Evolutionary conservation across 2,329 filamentous ascomycete genomes (phyloP), one percentile per base, ranked within the genome.

Genomic region (Aspergillus pseudoviridinutans): DNA sequence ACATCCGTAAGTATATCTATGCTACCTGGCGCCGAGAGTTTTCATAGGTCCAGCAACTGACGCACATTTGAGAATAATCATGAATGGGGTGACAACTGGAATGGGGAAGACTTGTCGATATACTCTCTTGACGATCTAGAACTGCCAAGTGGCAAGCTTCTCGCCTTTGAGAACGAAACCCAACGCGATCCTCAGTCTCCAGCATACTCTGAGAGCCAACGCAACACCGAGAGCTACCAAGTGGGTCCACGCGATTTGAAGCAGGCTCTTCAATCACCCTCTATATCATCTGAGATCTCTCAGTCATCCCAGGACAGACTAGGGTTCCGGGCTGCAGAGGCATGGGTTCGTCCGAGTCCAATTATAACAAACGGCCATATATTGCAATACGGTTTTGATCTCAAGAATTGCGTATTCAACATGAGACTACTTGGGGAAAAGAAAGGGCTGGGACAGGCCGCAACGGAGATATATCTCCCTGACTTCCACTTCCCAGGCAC

Each of bases 81-180:
- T 70, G 81, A 88, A 68, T 88, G 90, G 76, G 94, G 94, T 55
- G 94, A 99, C 68, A 86, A 91, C 63, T 99, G 94, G 94, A 99
- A 99, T 65, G 94, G 94, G 50, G 94, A 99, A 74, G 94, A 99
- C 71, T 77, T 99, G 35, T 97, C 92, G 4, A 94, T 99, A 55
- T 89, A 87, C 70, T 97, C 91, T 0, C 66, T 85, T 4, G 92
- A 99, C 70, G 95, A 99, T 73, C 87, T 86, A 32, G 77, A 82
- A 51, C 73, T 87, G 1, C 74, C 75, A 44, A 70, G 67, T 51
- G 64, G 69, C 22, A 68, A 70, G 44, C 58, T 60, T 55, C 50
- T 63, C 60, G 50, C 66, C 55, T 44, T 72, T 64, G 56, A 76
- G 67, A 76, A 58, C 74, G 75, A 63, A 61, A 82, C 70, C 25